Evolutionary conservation across 441 rosid species (phyloP), one percentile per base, ranked within the genome.

Genomic region (Jatropha podagrica): DNA sequence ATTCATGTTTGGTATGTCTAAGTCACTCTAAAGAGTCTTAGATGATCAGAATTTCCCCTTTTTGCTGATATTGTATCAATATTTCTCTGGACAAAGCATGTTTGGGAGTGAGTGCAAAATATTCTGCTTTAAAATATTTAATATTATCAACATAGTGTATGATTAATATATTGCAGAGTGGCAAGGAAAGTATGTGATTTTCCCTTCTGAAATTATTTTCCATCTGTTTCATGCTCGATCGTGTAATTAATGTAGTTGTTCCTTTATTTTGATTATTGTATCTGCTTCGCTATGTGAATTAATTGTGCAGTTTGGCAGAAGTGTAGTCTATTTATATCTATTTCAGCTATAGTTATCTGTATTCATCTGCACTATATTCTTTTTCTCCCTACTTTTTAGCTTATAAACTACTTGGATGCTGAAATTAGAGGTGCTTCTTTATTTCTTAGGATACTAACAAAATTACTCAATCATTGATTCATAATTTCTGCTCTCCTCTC

Each of bases 61-160:
- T 18, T 38, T 63, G n/a, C 3, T 17, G 14, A 68, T 68, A 18
- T 32, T 27, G 59, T 23, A 48, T 68, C 14, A 67, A 12, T 26
- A 15, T 72, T 62, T 72, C 18, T 48, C 59, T 72, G n/a, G 66
- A 18, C 10, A 61, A 61, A 40, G 60, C 48, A 48, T 73, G 17
- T 44, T 56, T 44, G 49, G 37, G 54, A 12, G 26, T 69, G 60
- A 58, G 26, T 20, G 37, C 5, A 44, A 64, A 65, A 0, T 40
- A 17, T 23, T 74, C 41, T 74, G 54, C 71, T 65, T 66, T 74
- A 20, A 44, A 44, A 44, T 44, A 44, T 44, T 44, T 11, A 4
- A 7, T 44, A 11, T 44, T 52, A 52, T 17, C 14, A 14, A 17
- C 13, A 13, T 51, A 15, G 55, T 14, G 0, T 14, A 4, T 51